Percentiles rank a stretch among this genome's conserved stretches.
phyloP scores from a whole-genome alignment of 805 yeast genomes.

The Debaryomyces tyrocola region DNA sequence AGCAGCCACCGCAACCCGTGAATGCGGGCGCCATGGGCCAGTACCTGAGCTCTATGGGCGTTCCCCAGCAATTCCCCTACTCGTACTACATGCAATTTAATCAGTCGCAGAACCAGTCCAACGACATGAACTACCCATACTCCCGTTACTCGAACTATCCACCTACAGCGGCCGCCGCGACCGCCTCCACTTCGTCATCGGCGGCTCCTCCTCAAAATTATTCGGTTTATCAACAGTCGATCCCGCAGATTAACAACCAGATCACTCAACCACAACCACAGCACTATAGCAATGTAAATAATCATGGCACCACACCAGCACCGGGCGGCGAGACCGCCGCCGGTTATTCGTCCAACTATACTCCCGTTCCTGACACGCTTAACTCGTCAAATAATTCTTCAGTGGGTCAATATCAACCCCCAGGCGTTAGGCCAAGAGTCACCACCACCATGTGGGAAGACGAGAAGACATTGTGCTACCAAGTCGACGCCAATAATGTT shows the following conservation, averaged over 20 bases:
- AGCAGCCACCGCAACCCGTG: conserved; percentile 5
- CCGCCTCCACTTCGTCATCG: conserved; percentile 12
- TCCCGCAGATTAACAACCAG: conserved; percentile 21
- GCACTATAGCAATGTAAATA: conserved; percentile 12
- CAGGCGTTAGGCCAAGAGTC: conserved; percentile 58
- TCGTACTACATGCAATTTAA: conserved; percentile 5
- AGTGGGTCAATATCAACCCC: conserved; percentile 47
- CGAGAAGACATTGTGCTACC: conserved; percentile 80
- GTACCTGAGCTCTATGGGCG: conserved; percentile 2
- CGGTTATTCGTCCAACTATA: conserved; percentile 3
- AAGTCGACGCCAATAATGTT: conserved; percentile 79
- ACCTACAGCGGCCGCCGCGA: conserved; percentile 9
- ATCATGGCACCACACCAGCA: conserved; percentile 13
- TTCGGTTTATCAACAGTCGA: conserved; percentile 19
- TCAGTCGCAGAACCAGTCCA: conserved; percentile 1
- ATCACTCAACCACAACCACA: conserved; percentile 26
- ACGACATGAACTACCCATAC: conserved; percentile 4
- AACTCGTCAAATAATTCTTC: conserved; percentile 22
- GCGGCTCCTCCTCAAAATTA: conserved; percentile 19
- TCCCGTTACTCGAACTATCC: conserved; percentile 6
- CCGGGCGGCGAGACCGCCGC: conserved; percentile 12
- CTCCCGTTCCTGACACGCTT: conserved; percentile 19
- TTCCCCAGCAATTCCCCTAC: conserved; percentile 3
- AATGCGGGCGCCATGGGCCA: conserved; percentile 1
- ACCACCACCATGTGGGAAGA: conserved; percentile 93